phyloP scores from a whole-genome alignment of 306 rosid genomes.

The Vigna unguiculata region DNA sequence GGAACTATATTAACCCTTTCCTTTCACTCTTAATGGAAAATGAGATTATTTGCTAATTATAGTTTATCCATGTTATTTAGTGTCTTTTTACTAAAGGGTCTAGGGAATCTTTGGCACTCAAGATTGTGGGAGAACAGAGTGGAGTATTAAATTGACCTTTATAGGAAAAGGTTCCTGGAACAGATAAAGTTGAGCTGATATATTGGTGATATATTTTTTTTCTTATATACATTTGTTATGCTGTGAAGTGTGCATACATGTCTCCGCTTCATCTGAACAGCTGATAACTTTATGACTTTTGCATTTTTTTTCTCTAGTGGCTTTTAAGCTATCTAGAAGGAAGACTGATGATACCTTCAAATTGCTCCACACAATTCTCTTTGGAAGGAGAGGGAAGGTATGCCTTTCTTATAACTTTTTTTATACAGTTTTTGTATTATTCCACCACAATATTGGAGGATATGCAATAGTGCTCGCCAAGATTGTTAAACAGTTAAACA shows the following conservation, averaged over 20 bases:
- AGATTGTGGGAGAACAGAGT: neutral
- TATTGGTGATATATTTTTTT: conserved; percentile 4
- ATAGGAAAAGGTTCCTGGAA: neutral
- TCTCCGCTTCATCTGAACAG: conserved; percentile 23
- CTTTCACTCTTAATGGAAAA: conserved; percentile 7
- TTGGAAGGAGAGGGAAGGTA: conserved; percentile 97
- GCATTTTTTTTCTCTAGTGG: conserved; percentile 63
- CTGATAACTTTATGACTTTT: conserved; percentile 26
- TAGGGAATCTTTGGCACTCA: conserved; percentile 6
- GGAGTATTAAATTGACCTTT: conserved; percentile 10
- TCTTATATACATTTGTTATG: conserved; percentile 23
- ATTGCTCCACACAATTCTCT: conserved; percentile 86
- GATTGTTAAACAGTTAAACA: conserved; percentile 20
- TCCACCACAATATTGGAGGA: conserved; percentile 23
- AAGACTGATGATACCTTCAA: conserved; percentile 79
- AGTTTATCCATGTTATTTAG: neutral
- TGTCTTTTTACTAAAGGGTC: conserved; percentile 4
- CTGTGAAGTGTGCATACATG: conserved; percentile 15
- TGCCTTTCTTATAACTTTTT: conserved; percentile 5
- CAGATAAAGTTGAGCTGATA: conserved; percentile 16
- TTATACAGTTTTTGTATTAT: neutral
- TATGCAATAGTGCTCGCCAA: neutral
- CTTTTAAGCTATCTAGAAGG: conserved; percentile 82
- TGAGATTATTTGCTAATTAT: conserved; percentile 24
- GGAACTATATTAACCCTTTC: neutral